phyloP scores from a whole-genome alignment of 305 asterid species.

The Striga hermonthica region DNA sequence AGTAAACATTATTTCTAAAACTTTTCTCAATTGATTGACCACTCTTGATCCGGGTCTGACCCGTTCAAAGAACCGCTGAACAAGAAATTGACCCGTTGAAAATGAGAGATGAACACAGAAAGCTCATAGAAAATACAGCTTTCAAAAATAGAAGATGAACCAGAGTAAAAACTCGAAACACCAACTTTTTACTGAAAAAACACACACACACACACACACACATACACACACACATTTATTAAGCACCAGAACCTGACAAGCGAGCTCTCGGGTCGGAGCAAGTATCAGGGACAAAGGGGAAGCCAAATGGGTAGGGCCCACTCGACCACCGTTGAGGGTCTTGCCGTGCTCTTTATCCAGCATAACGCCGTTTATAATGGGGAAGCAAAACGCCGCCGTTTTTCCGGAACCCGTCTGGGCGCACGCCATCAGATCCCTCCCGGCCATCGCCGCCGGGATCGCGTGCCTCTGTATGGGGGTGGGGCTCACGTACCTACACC shows the following conservation, averaged over 20 bases:
- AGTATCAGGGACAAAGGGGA: conserved; percentile 68
- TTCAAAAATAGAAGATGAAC: background rate
- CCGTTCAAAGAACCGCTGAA: too few relatives aligned
- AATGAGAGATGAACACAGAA: too few relatives aligned
- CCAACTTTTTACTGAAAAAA: background rate
- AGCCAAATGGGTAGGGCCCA: conserved; percentile 28
- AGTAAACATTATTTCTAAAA: background rate
- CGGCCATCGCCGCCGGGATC: conserved; percentile 62
- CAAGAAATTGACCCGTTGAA: too few relatives aligned
- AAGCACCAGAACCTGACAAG: conserved; percentile 50
- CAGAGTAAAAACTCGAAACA: background rate
- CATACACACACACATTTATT: background rate
- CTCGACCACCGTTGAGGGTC: background rate
- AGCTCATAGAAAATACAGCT: too few relatives aligned
- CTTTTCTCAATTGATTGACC: background rate
- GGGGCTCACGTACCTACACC: conserved; percentile 60
- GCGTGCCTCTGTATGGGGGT: conserved; percentile 76
- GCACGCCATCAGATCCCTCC: conserved; percentile 81
- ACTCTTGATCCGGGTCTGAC: too few relatives aligned
- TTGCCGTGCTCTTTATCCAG: conserved; percentile 17
- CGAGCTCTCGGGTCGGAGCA: conserved; percentile 76
- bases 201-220: too few relatives aligned
- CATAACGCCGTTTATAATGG: conserved; percentile 51
- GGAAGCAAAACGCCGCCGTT: conserved; percentile 86
- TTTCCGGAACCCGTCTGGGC: conserved; percentile 90